Evolutionary conservation across 129 eudicot species (phyloP).

Genomic region (Apium graveolens): DNA sequence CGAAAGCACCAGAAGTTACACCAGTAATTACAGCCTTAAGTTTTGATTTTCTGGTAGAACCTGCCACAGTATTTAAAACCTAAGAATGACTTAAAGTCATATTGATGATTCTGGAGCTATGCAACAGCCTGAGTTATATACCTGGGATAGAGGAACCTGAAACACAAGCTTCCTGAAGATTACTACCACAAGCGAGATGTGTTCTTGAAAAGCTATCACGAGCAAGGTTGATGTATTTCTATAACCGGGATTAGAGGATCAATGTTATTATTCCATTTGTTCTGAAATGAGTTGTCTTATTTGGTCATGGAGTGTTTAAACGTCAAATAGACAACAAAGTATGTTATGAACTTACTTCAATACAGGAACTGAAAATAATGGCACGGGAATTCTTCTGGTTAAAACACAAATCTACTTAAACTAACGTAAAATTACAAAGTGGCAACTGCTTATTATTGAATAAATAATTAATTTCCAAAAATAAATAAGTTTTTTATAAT

Average conservation of each 20-base stretch:
- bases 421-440: too few relatives aligned
- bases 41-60: too few relatives aligned
- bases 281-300: too few relatives aligned
- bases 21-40: too few relatives aligned
- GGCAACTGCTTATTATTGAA: too few relatives aligned
- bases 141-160: slow-evolving; percentile 60
- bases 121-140: slow-evolving; percentile 15
- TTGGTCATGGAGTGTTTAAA: not conserved
- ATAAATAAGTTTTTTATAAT: too few relatives aligned
- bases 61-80: too few relatives aligned
- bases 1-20: slow-evolving; percentile 56
- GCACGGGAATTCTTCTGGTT: slow-evolving; percentile 52
- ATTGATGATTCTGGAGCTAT: too few relatives aligned
- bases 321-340: not conserved
- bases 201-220: slow-evolving; percentile 61
- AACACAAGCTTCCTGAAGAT: slow-evolving; percentile 78
- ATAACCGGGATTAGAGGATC: not conserved
- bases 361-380: slow-evolving; percentile 40
- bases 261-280: not conserved
- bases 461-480: too few relatives aligned
- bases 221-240: slow-evolving; percentile 1
- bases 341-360: slow-evolving; percentile 49
- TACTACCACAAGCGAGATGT: too few relatives aligned
- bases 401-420: too few relatives aligned
- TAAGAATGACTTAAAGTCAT: too few relatives aligned